Evolutionary conservation across 768 basidiomycete genomes (phyloP).

Genomic region (Lactifluus piperatus): DNA sequence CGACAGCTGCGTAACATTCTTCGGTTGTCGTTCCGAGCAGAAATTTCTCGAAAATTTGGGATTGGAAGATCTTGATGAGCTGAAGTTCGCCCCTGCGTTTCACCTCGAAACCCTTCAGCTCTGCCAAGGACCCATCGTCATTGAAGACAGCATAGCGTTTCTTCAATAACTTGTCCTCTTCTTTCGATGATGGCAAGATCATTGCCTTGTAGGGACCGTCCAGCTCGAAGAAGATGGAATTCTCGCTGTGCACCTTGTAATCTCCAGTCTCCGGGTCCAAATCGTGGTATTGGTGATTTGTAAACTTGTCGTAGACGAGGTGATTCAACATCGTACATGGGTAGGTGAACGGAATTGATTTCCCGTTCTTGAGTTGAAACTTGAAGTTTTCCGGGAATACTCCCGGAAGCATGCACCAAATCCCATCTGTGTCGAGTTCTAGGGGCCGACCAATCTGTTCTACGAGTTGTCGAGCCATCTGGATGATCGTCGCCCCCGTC

Average conservation of each 20-base stretch:
- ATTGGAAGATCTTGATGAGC: conserved; percentile 99
- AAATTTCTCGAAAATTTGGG: conserved; percentile 97
- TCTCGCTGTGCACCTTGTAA: conserved; percentile 85
- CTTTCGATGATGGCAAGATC: conserved; percentile 98
- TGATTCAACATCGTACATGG: conserved; percentile 99
- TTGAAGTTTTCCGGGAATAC: conserved; percentile 98
- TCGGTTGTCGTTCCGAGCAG: conserved; percentile 86
- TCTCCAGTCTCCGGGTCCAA: conserved; percentile 77
- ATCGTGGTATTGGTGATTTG: conserved; percentile 96
- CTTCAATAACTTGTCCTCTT: conserved; percentile 96
- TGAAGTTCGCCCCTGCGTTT: conserved; percentile 96
- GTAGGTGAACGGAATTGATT: conserved; percentile 84
- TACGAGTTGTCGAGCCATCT: conserved; percentile 95
- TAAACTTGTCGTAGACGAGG: conserved; percentile 90
- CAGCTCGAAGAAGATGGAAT: conserved; percentile 98
- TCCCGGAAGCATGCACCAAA: conserved; percentile 99
- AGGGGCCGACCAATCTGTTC: conserved; percentile 97
- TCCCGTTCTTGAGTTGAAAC: conserved; percentile 84
- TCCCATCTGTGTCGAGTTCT: conserved; percentile 97
- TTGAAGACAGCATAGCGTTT: conserved; percentile 99
- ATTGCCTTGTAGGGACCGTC: conserved; percentile 98
- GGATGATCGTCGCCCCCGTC: conserved; percentile 95
- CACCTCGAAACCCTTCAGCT: conserved; percentile 98
- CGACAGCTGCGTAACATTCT: conserved; percentile 93
- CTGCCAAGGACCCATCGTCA: conserved; percentile 94